phyloP scores from a whole-genome alignment of 768 basidiomycete genomes.

The Pleurotus eryngii region DNA sequence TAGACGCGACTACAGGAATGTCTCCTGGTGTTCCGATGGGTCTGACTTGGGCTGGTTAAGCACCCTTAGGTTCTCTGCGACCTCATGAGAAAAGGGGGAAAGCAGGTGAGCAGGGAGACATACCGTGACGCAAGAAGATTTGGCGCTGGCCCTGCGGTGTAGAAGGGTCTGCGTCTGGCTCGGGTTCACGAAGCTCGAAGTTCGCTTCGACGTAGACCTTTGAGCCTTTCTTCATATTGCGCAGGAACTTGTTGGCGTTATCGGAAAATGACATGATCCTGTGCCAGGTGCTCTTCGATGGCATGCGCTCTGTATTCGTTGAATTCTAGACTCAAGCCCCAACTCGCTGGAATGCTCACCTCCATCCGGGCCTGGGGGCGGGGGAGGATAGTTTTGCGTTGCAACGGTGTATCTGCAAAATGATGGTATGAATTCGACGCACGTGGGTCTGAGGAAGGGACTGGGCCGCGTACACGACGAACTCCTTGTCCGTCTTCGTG shows the following conservation, averaged over 20 bases:
- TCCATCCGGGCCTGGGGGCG: constrained; percentile 57
- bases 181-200: constrained; percentile 74
- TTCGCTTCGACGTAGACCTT: constrained; percentile 80
- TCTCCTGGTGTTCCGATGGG: constrained; percentile 9
- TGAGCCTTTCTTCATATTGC: constrained; percentile 62
- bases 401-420: constrained; percentile 68
- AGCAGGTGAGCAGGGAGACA: constrained; percentile 12
- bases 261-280: constrained; percentile 71
- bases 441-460: not conserved
- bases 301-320: constrained; percentile 42
- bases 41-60: constrained; percentile 8
- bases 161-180: constrained; percentile 58
- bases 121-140: constrained; percentile 80
- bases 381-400: constrained; percentile 60
- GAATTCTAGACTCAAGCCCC: not conserved
- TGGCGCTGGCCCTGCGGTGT: constrained; percentile 75
- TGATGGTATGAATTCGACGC: not conserved
- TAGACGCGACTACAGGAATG: not conserved
- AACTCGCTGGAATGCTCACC: constrained; percentile 35
- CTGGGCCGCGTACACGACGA: constrained; percentile 53
- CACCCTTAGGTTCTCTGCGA: constrained; percentile 12
- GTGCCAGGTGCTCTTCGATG: constrained; percentile 68
- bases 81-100: not conserved
- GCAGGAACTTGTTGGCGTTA: constrained; percentile 57
- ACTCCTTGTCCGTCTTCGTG: constrained; percentile 78